Percentiles rank a stretch among this genome's conserved stretches.
These are phyloP conservation scores for Penicillium palitans DNA, from an alignment of 2,329 filamentous ascomycete genomes.

Conservation along the genomic window DNA sequence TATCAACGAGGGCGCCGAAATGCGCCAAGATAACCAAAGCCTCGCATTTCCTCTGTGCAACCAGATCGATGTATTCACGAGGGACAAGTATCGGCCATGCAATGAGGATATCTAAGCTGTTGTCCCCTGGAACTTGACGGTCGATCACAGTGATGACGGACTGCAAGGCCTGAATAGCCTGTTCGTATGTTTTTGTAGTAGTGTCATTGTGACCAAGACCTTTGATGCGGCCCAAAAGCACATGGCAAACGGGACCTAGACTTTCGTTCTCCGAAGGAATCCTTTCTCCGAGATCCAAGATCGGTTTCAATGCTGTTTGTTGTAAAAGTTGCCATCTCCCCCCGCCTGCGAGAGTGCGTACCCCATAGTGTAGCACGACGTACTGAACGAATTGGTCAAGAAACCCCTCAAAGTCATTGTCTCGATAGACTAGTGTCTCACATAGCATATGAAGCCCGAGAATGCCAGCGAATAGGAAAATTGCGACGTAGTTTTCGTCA, in stretches of 20 bases:
- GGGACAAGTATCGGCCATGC: slow-evolving; percentile 34
- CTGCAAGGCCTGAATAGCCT: slow-evolving; percentile 14
- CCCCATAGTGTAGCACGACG: slow-evolving; percentile 30
- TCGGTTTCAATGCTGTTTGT: slow-evolving; percentile 14
- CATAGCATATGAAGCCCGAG: slow-evolving; percentile 47
- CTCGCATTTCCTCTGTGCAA: slow-evolving; percentile 37
- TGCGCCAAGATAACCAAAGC: slow-evolving; percentile 43
- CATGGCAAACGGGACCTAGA: slow-evolving; percentile 6
- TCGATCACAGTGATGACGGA: slow-evolving; percentile 3
- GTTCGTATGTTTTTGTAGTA: slow-evolving; percentile 5
- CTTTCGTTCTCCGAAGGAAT: slow-evolving; percentile 3
- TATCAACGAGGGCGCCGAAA: slow-evolving; percentile 41
- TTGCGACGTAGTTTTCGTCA: slow-evolving; percentile 19
- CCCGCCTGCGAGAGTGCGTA: slow-evolving; percentile 19
- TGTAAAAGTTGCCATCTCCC: slow-evolving; percentile 18
- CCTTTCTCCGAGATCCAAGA: slow-evolving; percentile 1
- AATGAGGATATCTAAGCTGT: neutral
- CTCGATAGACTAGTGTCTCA: slow-evolving; percentile 48
- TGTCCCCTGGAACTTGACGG: neutral
- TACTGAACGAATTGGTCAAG: slow-evolving; percentile 29
- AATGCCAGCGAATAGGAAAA: slow-evolving; percentile 25
- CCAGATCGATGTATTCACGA: slow-evolving; percentile 30
- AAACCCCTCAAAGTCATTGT: slow-evolving; percentile 39
- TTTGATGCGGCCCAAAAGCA: slow-evolving; percentile 13
- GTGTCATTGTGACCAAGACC: slow-evolving; percentile 4